Conservation (phyloP, 1,284 basidiomycete genomes). For the Earliella scabrosa region DNA sequence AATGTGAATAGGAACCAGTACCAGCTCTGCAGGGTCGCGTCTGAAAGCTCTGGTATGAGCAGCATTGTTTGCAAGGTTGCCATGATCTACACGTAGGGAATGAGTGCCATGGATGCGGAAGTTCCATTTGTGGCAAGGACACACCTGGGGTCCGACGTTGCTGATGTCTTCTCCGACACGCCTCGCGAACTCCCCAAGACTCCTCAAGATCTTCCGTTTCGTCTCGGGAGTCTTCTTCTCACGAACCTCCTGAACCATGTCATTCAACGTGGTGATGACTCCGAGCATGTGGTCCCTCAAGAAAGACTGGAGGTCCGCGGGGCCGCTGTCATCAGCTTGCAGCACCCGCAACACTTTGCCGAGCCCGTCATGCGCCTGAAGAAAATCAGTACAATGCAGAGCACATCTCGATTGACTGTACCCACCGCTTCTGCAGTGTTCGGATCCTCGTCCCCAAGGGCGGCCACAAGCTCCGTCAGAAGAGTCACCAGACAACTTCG, state of each 20-base stretch:
- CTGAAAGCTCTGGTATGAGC: conserved; percentile 70
- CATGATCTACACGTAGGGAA: conserved; percentile 75
- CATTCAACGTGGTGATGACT: conserved; percentile 81
- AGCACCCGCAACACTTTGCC: conserved; percentile 56
- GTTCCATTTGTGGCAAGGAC: too few species aligned
- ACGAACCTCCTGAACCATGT: conserved; percentile 80
- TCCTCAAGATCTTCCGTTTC: conserved; percentile 80
- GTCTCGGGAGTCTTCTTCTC: conserved; percentile 69
- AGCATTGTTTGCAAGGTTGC: conserved; percentile 94
- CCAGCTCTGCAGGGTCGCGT: conserved; percentile 87
- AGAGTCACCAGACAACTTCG: conserved; percentile 69
- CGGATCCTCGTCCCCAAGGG: conserved; percentile 69
- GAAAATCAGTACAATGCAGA: background rate
- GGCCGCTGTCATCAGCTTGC: conserved; percentile 23
- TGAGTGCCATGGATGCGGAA: too few species aligned
- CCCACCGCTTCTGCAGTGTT: conserved; percentile 50
- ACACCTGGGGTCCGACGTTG: conserved; percentile 85
- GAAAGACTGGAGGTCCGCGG: conserved; percentile 49
- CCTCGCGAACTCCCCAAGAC: conserved; percentile 76
- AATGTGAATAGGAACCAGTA: conserved; percentile 77
- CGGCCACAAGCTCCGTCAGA: conserved; percentile 76
- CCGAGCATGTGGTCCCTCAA: conserved; percentile 80
- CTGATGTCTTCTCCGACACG: conserved; percentile 76
- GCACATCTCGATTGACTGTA: background rate
- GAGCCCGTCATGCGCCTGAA: conserved; percentile 66